Evolutionary conservation across 345 rosid species (phyloP), one percentile per base, ranked within the genome.

Genomic region (Erysimum cheiranthoides): DNA sequence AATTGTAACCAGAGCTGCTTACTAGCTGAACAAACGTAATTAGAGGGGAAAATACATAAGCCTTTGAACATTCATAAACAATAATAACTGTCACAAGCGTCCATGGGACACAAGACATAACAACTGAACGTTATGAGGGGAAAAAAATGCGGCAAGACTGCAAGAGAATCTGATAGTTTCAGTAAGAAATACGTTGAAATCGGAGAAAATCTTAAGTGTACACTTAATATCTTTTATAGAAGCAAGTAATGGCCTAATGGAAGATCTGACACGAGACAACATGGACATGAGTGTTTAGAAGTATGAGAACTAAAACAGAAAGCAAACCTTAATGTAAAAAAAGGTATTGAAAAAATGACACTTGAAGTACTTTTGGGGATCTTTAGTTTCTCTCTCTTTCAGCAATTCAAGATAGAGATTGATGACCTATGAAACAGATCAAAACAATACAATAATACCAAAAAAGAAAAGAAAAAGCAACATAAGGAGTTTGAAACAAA

Each of bases 321-420:
- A 10, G 36, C 65, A 53, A 73, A 95, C 99, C 99, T 87, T 92
- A 59, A 89, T 80, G 88, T 95, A 92, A 71, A 95, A 95, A 68
- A 92, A 92, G 49, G 98, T 90, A 71, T 67, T 95, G 78, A 86
- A 90, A 77, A 89, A 95, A 86, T 95, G 99, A 61, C 98, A 95
- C 81, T 87, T 95, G 65, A 90, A 66, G 77, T 83, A 89, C 84
- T 85, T 90, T 57, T 75, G 73, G 27, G 99, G 89, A 51, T 90
- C 91, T 79, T 96, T 88, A 66, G 47, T 87, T 80, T 92, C 96
- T 82, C 98, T 82, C 60, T 92, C 98, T 85, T 95, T 95, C 67
- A 95, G 85, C 85, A 95, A 79, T 68, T 83, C 97, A 28, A 92
- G 89, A 66, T 89, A 95, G 56, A 95, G 46, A 80, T 95, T 92